Evolutionary conservation across 1,139 yeast genomes (phyloP).

Genomic region (Eremothecium coryli): DNA sequence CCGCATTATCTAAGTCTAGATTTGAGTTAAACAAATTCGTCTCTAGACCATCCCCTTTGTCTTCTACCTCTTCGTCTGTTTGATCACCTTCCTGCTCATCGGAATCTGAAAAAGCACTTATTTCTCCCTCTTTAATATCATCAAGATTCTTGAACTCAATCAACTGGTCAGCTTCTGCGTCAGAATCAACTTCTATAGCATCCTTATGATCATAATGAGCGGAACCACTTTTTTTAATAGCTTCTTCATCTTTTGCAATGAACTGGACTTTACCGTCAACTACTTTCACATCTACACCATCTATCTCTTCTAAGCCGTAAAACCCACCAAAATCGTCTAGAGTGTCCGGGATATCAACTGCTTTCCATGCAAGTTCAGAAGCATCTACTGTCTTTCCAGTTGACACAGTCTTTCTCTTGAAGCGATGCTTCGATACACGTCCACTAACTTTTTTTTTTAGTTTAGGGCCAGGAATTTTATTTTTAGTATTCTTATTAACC

Average conservation of each 20-base stretch:
- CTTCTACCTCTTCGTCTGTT: conserved; percentile 10
- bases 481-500: conserved; percentile 4
- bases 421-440: conserved; percentile 7
- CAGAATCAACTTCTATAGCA: conserved; percentile 14
- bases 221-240: conserved; percentile 14
- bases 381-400: conserved; percentile 34
- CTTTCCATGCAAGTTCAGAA: conserved; percentile 60
- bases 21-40: conserved; percentile 23
- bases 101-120: conserved; percentile 17
- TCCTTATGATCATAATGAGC: conserved; percentile 8
- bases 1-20: conserved; percentile 24
- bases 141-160: conserved; percentile 23
- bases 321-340: conserved; percentile 84
- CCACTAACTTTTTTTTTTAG: conserved; percentile 1
- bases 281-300: conserved; percentile 74
- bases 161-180: conserved; percentile 10
- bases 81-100: conserved; percentile 18
- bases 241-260: conserved; percentile 39
- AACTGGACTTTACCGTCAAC: conserved; percentile 56
- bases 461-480: conserved; percentile 3
- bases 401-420: conserved; percentile 1
- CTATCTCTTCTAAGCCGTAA: conserved; percentile 87
- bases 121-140: conserved; percentile 21
- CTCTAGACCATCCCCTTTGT: conserved; percentile 12
- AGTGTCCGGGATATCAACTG: conserved; percentile 74